Evolutionary conservation across 1,284 basidiomycete species (phyloP).

Genomic region (Ceratobasidium sp.): DNA sequence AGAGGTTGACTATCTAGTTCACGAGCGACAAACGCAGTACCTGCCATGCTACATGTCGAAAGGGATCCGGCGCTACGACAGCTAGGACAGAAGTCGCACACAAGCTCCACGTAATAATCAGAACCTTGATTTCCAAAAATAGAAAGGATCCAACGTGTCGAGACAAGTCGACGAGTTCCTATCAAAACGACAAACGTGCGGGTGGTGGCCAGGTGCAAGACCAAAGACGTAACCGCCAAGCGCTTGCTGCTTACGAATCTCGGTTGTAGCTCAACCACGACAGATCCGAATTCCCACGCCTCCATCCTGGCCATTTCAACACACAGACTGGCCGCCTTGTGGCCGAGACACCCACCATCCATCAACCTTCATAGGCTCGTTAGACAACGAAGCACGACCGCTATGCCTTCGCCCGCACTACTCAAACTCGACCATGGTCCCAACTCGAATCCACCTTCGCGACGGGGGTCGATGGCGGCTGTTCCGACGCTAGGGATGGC

Average conservation of each 20-base stretch:
- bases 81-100: too few species aligned
- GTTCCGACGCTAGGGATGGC: background rate
- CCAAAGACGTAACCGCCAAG: too few species aligned
- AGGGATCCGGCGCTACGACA: too few species aligned
- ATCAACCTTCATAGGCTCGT: background rate
- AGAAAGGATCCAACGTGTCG: too few species aligned
- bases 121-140: too few species aligned
- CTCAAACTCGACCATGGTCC: conserved; percentile 22
- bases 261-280: conserved; percentile 18
- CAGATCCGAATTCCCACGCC: conserved; percentile 28
- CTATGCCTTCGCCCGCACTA: conserved; percentile 28
- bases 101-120: too few species aligned
- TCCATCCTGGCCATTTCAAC: conserved; percentile 27
- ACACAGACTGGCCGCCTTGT: background rate
- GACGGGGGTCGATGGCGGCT: conserved; percentile 7
- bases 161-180: too few species aligned
- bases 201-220: too few species aligned
- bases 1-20: too few species aligned
- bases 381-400: background rate
- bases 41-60: too few species aligned
- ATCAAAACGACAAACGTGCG: too few species aligned
- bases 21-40: too few species aligned
- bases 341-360: background rate
- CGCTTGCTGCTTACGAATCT: background rate
- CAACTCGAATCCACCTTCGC: conserved; percentile 30